Base-by-base conservation (phyloP, 2,329 filamentous ascomycete species). In the Sporothrix dimorphospora region DNA sequence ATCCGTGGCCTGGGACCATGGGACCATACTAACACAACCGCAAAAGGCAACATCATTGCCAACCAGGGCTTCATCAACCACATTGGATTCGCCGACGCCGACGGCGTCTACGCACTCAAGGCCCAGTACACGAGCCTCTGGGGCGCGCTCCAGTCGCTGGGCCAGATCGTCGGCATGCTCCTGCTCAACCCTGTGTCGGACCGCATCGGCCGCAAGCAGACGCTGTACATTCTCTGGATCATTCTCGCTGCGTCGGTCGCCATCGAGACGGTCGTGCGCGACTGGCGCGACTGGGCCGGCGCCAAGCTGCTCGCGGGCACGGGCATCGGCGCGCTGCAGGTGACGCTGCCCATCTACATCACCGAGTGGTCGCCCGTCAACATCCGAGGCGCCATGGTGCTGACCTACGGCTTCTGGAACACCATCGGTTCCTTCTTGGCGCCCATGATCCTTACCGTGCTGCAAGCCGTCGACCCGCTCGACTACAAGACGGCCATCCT, bases 1-100 rank as follows among this genome's bases (percentile, higher is more conserved):
- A 34, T 34, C 30, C 30, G 30, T 34, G 30, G 30, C 30, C 30
- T 34, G 30, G n/a, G n/a, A n/a, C n/a, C n/a, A n/a, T n/a, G n/a
- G n/a, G 30, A 34, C 30, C 30, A 3, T 34, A 34, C 30, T 34
- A 34, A 34, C 30, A 3, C 30, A 34, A 34, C 30, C 30, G 6
- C 30, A 34, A 65, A 47, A 49, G 69, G 34, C n/a, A 75, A 75
- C 57, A 61, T 73, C 34, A 75, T 75, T 47, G 73, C 73, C 21
- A 75, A 73, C 63, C 47, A 72, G 30, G 73, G 73, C 47, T 72
- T 75, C 70, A 69, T 74, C 59, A 71, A 72, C 49, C 73, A 75
- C 55, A 38, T 75, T 7, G 73, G 74, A n/a, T 73, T 73, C 34
- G 27, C 51, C 16, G 71, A 73, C 27, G 51, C 34, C 34, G 47